These are phyloP conservation scores for Pneumocystis wakefieldiae DNA, from an alignment of 1,139 yeast species.

Conservation along the genomic window DNA sequence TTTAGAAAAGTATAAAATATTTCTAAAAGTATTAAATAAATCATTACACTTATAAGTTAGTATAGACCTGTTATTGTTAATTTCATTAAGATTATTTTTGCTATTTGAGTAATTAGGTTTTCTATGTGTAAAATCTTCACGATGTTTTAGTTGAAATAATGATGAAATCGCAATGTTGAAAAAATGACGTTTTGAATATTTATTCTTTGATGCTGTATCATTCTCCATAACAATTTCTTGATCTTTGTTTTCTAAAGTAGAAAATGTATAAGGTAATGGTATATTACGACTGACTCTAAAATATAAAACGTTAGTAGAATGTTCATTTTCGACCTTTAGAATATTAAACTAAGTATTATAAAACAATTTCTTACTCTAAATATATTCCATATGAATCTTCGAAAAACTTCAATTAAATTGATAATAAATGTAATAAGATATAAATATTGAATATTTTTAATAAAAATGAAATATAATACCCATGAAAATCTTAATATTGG, in stretches of 20 bases:
- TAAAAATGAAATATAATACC: conserved; percentile 64
- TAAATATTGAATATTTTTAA: conserved; percentile 67
- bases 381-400: conserved; percentile 78
- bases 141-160: background rate
- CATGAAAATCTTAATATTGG: conserved; percentile 72
- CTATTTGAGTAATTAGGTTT: background rate
- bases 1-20: background rate
- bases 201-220: background rate
- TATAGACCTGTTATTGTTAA: background rate
- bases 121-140: background rate
- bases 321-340: conserved; percentile 1
- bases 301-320: conserved; percentile 62
- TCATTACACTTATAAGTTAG: background rate
- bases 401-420: conserved; percentile 62
- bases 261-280: conserved; percentile 30
- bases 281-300: conserved; percentile 78
- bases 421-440: conserved; percentile 78
- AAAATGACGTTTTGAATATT: background rate
- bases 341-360: conserved; percentile 9
- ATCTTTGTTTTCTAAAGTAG: background rate
- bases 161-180: background rate
- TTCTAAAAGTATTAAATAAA: background rate
- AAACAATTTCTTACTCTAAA: conserved; percentile 95
- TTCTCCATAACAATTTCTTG: background rate
- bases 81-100: background rate